These are phyloP conservation scores for Pseudomonodictys pantanalensis DNA, from an alignment of 495 filamentous ascomycete species.

Conservation along the genomic window DNA sequence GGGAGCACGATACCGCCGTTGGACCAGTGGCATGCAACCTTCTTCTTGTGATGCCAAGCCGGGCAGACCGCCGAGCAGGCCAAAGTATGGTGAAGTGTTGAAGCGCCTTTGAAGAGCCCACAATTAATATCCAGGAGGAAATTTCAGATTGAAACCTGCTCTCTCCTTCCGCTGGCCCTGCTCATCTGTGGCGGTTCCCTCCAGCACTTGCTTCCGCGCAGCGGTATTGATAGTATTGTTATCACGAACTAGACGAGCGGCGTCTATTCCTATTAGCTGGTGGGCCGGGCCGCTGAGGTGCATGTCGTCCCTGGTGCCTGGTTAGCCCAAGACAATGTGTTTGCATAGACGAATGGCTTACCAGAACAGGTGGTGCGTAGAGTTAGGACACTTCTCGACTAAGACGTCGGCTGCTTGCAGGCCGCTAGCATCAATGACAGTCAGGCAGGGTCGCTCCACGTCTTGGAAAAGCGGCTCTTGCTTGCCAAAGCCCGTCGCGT, in stretches of 20 bases:
- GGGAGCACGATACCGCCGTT: conserved; percentile 1
- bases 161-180: background rate
- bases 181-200: background rate
- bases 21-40: conserved; percentile 13
- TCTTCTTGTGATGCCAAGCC: conserved; percentile 1
- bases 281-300: conserved; percentile 25
- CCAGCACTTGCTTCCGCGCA: conserved; percentile 8
- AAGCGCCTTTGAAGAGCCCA: background rate
- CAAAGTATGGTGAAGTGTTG: conserved; percentile 15
- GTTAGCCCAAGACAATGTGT: conserved; percentile 30
- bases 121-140: conserved; percentile 31
- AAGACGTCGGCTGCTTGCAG: conserved; percentile 11
- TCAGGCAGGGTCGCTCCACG: conserved; percentile 25
- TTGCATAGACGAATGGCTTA: conserved; percentile 15
- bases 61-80: background rate
- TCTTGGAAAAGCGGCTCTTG: conserved; percentile 31
- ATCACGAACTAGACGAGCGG: conserved; percentile 17
- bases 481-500: conserved; percentile 25
- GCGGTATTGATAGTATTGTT: conserved; percentile 24
- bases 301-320: conserved; percentile 24
- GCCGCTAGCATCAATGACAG: background rate
- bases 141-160: conserved; percentile 18
- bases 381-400: conserved; percentile 18
- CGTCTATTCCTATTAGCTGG: conserved; percentile 25
- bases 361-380: conserved; percentile 29